phyloP scores from a whole-genome alignment of 208 protist species.

The Leishmania tropica region DNA sequence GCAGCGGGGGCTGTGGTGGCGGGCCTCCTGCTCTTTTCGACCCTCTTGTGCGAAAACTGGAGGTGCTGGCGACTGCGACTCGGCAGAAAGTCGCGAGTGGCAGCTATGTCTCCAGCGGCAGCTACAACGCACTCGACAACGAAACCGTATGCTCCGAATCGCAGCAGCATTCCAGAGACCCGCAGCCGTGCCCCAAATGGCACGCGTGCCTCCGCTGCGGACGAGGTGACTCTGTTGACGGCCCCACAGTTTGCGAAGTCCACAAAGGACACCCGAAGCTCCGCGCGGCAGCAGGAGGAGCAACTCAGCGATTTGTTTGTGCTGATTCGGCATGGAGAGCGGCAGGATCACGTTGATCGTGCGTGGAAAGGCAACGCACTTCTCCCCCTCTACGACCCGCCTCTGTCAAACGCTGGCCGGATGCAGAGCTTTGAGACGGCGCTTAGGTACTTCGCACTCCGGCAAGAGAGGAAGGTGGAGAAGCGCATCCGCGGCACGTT shows the following conservation, averaged over 20 bases:
- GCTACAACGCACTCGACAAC: neutral
- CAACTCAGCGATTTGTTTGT: slow-evolving; percentile 60
- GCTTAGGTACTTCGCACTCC: slow-evolving; percentile 51
- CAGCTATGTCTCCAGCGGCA: slow-evolving; percentile 1
- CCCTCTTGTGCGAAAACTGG: neutral
- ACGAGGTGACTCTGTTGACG: slow-evolving; percentile 60
- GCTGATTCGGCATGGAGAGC: slow-evolving; percentile 80
- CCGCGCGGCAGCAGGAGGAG: slow-evolving; percentile 31
- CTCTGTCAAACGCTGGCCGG: slow-evolving; percentile 72
- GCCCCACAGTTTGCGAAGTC: slow-evolving; percentile 50
- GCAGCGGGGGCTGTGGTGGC: neutral
- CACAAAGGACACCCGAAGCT: slow-evolving; percentile 44
- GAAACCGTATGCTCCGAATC: neutral
- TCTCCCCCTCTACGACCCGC: slow-evolving; percentile 72
- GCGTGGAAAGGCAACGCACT: slow-evolving; percentile 60
- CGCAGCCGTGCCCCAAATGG: neutral
- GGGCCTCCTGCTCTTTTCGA: neutral
- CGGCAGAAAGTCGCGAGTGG: neutral
- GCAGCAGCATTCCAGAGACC: neutral
- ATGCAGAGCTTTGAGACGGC: slow-evolving; percentile 84
- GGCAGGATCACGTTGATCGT: slow-evolving; percentile 78
- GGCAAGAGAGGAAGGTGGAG: slow-evolving; percentile 55
- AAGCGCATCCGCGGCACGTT: slow-evolving; percentile 64
- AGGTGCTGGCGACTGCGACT: neutral
- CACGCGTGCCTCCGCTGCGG: neutral